A percentile compares a stretch with the other conserved stretches of the same genome.
phyloP scores from a whole-genome alignment of 2,329 filamentous ascomycete genomes.

The Orbilia brochopaga region DNA sequence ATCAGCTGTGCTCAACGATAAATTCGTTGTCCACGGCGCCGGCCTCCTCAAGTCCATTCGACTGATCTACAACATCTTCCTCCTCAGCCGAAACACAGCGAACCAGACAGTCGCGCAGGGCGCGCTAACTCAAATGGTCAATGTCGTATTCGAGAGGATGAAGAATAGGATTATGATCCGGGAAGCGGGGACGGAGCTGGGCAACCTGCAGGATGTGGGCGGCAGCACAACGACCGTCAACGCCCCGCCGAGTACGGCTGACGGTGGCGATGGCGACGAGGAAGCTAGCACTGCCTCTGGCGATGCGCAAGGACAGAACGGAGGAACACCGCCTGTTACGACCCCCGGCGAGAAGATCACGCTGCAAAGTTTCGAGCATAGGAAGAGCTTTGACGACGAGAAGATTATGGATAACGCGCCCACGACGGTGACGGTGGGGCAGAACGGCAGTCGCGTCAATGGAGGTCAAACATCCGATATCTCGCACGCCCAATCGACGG shows the following conservation, averaged over 20 bases:
- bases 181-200: slow-evolving; percentile 69
- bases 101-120: slow-evolving; percentile 98
- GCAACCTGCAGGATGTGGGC: slow-evolving; percentile 38
- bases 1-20: slow-evolving; percentile 95
- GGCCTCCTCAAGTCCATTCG: slow-evolving; percentile 94
- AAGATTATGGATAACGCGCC: slow-evolving; percentile 71
- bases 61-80: slow-evolving; percentile 98
- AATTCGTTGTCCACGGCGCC: slow-evolving; percentile 96
- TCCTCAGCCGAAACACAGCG: slow-evolving; percentile 87
- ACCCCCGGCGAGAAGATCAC: slow-evolving; percentile 66
- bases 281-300: slow-evolving; percentile 40
- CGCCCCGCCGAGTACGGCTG: slow-evolving; percentile 48
- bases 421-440: slow-evolving; percentile 66
- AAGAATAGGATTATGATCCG: slow-evolving; percentile 85
- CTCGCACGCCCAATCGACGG: slow-evolving; percentile 62
- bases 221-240: slow-evolving; percentile 52
- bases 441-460: slow-evolving; percentile 63
- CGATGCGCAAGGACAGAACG: slow-evolving; percentile 31
- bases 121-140: slow-evolving; percentile 96
- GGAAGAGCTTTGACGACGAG: slow-evolving; percentile 70
- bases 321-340: slow-evolving; percentile 10
- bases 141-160: slow-evolving; percentile 95
- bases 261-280: slow-evolving; percentile 51
- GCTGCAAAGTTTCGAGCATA: slow-evolving; percentile 71
- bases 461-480: slow-evolving; percentile 57